Evolutionary conservation across 148 eudicot genomes (phyloP).

Genomic region (Camellia lanceoleosa): DNA sequence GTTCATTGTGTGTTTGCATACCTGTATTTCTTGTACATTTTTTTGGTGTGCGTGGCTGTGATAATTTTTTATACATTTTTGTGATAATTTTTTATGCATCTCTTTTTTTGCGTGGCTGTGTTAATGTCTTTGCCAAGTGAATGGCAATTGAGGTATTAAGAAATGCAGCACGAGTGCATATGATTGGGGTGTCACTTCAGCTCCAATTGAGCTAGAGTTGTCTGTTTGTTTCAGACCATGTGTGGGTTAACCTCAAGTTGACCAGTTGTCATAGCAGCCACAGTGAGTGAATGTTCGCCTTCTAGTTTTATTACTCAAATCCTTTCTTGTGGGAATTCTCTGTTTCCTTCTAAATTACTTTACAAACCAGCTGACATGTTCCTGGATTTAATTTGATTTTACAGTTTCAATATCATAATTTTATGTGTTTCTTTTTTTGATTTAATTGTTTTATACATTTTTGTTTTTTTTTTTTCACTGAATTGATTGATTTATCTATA

Average conservation of each 20-base stretch:
- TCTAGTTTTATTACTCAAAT: neutral
- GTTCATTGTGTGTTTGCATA: too few species aligned
- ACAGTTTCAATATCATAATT: neutral
- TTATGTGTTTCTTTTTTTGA: neutral
- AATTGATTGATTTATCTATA: slow-evolving; percentile 4
- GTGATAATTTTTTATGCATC: neutral
- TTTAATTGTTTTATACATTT: neutral
- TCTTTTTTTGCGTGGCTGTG: too few species aligned
- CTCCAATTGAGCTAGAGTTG: neutral
- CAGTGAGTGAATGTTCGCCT: neutral
- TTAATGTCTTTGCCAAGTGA: neutral
- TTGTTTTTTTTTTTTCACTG: neutral
- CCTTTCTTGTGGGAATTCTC: neutral
- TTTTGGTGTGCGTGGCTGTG: neutral
- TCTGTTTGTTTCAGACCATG: neutral
- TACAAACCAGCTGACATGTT: neutral
- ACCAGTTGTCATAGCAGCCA: neutral
- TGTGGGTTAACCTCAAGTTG: neutral
- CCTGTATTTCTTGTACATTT: too few species aligned
- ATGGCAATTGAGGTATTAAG: neutral
- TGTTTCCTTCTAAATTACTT: neutral
- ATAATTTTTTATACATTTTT: neutral
- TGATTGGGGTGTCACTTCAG: neutral
- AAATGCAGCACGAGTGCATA: neutral
- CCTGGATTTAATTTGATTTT: neutral